These are phyloP conservation scores for Zymoseptoria tritici DNA, from an alignment of 2,329 filamentous ascomycete genomes.

Conservation along the genomic window DNA sequence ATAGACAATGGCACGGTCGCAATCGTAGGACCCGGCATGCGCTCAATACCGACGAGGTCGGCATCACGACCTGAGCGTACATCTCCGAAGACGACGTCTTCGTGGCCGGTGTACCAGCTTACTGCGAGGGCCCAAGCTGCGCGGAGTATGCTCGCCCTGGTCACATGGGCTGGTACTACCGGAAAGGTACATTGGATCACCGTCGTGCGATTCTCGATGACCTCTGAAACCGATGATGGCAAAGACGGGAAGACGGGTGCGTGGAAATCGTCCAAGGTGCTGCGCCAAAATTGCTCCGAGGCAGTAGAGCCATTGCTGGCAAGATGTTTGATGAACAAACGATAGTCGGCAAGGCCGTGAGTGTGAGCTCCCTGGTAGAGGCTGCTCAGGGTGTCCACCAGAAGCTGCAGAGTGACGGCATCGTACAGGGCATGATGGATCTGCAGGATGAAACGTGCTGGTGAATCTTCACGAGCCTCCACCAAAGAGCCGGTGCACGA, in stretches of 20 bases:
- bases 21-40: constrained; percentile 10
- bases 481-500: constrained; percentile 16
- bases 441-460: not conserved
- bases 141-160: not conserved
- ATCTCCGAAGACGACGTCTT: constrained; percentile 2
- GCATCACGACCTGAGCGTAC: constrained; percentile 1
- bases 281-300: constrained; percentile 30
- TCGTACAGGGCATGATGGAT: constrained; percentile 37
- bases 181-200: not conserved
- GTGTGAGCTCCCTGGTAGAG: not conserved
- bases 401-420: constrained; percentile 31
- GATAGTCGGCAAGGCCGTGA: constrained; percentile 8
- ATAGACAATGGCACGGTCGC: constrained; percentile 9
- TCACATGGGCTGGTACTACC: not conserved
- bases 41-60: constrained; percentile 1
- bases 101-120: not conserved
- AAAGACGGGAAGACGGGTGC: constrained; percentile 30
- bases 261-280: constrained; percentile 24
- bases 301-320: constrained; percentile 14
- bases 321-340: constrained; percentile 31
- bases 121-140: constrained; percentile 2
- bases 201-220: constrained; percentile 9
- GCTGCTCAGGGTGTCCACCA: constrained; percentile 26
- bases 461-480: constrained; percentile 14
- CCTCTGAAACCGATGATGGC: constrained; percentile 20